Conservation (phyloP, 805 yeast species). For the Millerozyma acaciae region DNA sequence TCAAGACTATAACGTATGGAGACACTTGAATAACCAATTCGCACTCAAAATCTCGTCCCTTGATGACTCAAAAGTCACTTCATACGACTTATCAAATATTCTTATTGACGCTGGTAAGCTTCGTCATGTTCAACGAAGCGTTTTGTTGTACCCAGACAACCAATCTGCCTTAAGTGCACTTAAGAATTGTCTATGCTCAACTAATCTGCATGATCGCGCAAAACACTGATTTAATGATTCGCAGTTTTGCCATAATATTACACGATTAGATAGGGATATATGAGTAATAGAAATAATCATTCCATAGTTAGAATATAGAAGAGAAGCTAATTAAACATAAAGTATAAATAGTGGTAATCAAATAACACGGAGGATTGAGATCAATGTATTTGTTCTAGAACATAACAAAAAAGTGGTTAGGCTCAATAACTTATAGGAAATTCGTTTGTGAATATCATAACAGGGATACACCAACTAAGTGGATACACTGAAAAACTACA, state of each 20-base stretch:
- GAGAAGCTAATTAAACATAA: no score
- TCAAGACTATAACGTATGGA: constrained; percentile 66
- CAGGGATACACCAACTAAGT: no score
- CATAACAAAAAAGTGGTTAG: no score
- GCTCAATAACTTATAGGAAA: no score
- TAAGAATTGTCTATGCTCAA: constrained; percentile 5
- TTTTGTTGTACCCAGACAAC: constrained; percentile 54
- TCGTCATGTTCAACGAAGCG: constrained; percentile 61
- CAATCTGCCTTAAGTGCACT: constrained; percentile 8
- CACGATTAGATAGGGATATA: constrained; percentile 1
- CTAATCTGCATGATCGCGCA: no score
- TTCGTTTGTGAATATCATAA: no score
- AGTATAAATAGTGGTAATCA: no score
- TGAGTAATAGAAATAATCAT: background rate
- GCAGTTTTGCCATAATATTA: constrained; percentile 1
- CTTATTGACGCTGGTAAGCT: constrained; percentile 46
- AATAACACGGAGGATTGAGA: no score
- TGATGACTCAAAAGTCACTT: constrained; percentile 46
- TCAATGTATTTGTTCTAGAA: no score
- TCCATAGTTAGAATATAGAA: no score
- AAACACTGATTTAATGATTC: no score
- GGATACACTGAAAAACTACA: no score
- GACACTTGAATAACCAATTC: constrained; percentile 49
- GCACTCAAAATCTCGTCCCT: constrained; percentile 57
- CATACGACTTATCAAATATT: constrained; percentile 49